Base-by-base conservation (phyloP, 176 grass and related monocot genomes). In the Bromus sterilis region DNA sequence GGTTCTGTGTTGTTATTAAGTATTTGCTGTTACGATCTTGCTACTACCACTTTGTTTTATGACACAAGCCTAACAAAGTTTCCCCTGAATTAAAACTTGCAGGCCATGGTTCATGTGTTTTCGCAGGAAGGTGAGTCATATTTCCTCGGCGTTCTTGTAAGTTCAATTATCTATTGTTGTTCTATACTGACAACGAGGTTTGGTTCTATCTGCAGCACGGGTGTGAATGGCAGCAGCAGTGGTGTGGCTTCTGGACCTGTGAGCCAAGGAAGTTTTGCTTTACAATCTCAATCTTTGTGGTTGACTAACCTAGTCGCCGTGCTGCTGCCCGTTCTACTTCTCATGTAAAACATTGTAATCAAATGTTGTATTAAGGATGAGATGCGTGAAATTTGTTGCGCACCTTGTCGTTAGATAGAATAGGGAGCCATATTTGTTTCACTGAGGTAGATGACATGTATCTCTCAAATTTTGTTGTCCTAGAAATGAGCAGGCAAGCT, bases 91-190 rank as follows among this genome's bases (percentile, higher is more conserved):
- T 88, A 43, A 53, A 36, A 78, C 32, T 80, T 90, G 79, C 85
- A 98, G 96, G 96, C 62, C 83, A 95, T 79, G 96, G 96, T 78
- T 86, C 91, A 67, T 99, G 96, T 64, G 85, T 90, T 66, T 99
- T 99, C 43, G 87, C 89, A 13, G 96, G 96, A 95, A 99, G 96
- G 96, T 95, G 58, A 89, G 84, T 85, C 39, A 3, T 46, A 3
- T 76, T 29, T 76, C 33, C 6, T 35, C 20, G 28, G 63, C 31
- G 21, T 18, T 57, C 21, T 74, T 55, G 44, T 61, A 14, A 24
- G 23, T 42, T 76, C 40, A 40, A 23, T 28, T 15, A 4, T 16
- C 32, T 57, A 57, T 75, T 11, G 15, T 66, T 35, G 9, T 25
- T 28, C 4, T 57, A 16, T 91, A 56, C n/a, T 84, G 60, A 95